phyloP scores from a whole-genome alignment of 768 basidiomycete genomes.

The Dacryopinax primogenitus region DNA sequence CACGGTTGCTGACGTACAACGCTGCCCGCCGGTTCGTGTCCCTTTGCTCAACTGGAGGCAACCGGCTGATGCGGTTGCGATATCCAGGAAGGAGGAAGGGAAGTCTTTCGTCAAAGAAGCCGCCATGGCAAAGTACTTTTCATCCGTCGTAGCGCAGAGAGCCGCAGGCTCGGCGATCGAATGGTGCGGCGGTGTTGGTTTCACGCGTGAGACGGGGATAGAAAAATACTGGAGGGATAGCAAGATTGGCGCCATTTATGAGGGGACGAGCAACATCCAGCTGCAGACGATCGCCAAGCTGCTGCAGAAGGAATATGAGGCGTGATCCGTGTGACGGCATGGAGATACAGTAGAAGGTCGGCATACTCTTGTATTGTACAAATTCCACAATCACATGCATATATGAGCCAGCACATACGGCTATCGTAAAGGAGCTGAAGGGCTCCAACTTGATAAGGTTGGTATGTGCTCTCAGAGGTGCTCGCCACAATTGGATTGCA shows the following conservation, averaged over 20 bases:
- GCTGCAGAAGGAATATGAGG: slow-evolving; percentile 60
- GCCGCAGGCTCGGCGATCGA: slow-evolving; percentile 87
- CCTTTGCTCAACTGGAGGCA: not conserved
- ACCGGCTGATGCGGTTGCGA: not conserved
- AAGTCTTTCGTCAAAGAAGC: slow-evolving; percentile 79
- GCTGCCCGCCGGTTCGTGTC: slow-evolving; percentile 58
- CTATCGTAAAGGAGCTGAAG: too few relatives aligned
- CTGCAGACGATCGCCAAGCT: slow-evolving; percentile 90
- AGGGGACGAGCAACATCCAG: slow-evolving; percentile 97
- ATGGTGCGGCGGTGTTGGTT: slow-evolving; percentile 89
- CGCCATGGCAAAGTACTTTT: slow-evolving; percentile 95
- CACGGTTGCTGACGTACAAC: slow-evolving; percentile 87
- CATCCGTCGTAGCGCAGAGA: slow-evolving; percentile 75
- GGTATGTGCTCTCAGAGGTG: too few relatives aligned
- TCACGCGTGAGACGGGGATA: slow-evolving; percentile 85
- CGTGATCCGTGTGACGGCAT: not conserved
- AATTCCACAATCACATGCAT: too few relatives aligned
- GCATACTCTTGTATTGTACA: too few relatives aligned
- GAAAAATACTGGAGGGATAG: slow-evolving; percentile 97
- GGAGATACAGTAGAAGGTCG: not conserved
- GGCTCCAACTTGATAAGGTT: too few relatives aligned
- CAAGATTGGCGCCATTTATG: slow-evolving; percentile 88
- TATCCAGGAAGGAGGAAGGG: slow-evolving; percentile 64
- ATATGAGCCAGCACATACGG: too few relatives aligned
- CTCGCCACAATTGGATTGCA: too few relatives aligned